Evolutionary conservation across 2,329 filamentous ascomycete genomes (phyloP).

Genomic region (Alternaria angustiovoidea): DNA sequence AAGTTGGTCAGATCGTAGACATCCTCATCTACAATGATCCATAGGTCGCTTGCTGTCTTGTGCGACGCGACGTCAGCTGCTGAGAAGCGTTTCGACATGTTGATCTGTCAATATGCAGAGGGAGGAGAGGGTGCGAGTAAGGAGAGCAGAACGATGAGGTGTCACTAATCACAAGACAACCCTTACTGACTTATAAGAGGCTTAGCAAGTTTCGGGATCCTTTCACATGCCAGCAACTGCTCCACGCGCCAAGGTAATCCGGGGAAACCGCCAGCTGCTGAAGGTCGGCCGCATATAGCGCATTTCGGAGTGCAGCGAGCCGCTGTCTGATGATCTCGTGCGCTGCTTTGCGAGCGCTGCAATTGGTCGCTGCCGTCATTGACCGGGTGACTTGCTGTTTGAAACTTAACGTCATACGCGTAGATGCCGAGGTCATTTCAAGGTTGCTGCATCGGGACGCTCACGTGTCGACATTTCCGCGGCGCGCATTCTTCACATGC

Average conservation of each 20-base stretch:
- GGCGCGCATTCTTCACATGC: conserved; percentile 18
- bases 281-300: conserved; percentile 35
- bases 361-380: conserved; percentile 35
- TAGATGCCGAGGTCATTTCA: conserved; percentile 38
- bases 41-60: conserved; percentile 85
- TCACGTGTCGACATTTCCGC: conserved; percentile 21
- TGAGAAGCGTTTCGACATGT: conserved; percentile 89
- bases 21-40: conserved; percentile 91
- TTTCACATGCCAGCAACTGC: conserved; percentile 49
- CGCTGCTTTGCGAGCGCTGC: conserved; percentile 27
- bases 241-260: conserved; percentile 40
- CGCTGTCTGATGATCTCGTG: conserved; percentile 41
- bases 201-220: conserved; percentile 28
- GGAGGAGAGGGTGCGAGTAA: not conserved
- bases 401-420: conserved; percentile 40
- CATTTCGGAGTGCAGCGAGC: conserved; percentile 30
- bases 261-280: conserved; percentile 31
- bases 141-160: conserved; percentile 7
- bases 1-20: conserved; percentile 89
- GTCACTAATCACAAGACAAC: conserved; percentile 28
- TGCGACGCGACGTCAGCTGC: conserved; percentile 87
- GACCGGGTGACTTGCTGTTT: conserved; percentile 36
- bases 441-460: conserved; percentile 4
- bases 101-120: conserved; percentile 12
- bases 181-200: conserved; percentile 34